Conservation (phyloP, 345 rosid genomes). For the Rhizophora mangle region DNA sequence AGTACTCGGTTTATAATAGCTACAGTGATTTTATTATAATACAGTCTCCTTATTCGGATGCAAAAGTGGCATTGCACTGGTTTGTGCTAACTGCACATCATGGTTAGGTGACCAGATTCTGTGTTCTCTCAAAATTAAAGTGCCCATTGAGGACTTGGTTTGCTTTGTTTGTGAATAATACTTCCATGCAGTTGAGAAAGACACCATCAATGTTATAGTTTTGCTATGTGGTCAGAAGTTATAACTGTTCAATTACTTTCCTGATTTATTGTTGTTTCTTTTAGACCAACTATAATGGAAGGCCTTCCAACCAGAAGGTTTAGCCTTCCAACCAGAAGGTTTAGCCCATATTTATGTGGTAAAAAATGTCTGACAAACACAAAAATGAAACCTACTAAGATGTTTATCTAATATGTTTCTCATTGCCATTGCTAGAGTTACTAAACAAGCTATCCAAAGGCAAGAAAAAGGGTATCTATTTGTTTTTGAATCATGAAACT, state of each 20-base stretch:
- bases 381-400: not conserved
- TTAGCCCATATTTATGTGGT: too few species aligned
- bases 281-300: not conserved
- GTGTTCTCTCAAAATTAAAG: not conserved
- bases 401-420: conserved; percentile 7
- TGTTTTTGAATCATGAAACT: conserved; percentile 20
- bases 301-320: too few species aligned
- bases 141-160: not conserved
- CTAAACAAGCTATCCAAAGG: not conserved
- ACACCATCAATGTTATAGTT: not conserved
- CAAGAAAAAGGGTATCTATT: conserved; percentile 1
- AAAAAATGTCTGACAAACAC: too few species aligned
- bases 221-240: conserved; percentile 4
- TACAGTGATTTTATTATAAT: not conserved
- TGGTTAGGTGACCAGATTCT: not conserved
- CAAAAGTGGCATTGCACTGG: not conserved
- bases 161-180: not conserved
- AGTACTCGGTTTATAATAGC: not conserved
- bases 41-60: not conserved
- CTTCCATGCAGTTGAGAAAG: not conserved
- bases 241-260: not conserved
- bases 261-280: not conserved
- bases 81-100: not conserved
- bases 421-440: not conserved
- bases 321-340: too few species aligned